Percentiles rank a stretch among this genome's conserved stretches.
These are phyloP conservation scores for Gamsiella multidivaricata DNA, from an alignment of 192 early-diverging fungal species.

Conservation along the genomic window DNA sequence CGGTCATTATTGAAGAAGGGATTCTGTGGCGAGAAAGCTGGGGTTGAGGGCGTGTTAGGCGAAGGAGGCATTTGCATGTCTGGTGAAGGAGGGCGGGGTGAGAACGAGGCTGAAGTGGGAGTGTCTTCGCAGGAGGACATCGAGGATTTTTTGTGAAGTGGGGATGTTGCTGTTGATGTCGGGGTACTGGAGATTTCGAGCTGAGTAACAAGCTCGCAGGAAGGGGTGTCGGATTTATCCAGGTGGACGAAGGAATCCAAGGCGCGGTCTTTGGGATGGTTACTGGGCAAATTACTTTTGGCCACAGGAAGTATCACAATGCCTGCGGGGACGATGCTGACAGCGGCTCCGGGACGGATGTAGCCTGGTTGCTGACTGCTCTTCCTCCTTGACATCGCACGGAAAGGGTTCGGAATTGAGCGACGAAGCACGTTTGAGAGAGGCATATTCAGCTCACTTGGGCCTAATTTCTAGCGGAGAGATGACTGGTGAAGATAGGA, in stretches of 20 bases:
- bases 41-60: background rate
- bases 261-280: no score
- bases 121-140: background rate
- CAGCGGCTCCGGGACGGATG: background rate
- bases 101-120: background rate
- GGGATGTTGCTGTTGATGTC: background rate
- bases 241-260: no score
- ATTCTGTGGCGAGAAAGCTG: background rate
- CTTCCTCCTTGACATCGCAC: background rate
- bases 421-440: conserved; percentile 36
- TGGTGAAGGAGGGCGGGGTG: conserved; percentile 1
- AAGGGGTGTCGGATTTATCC: background rate
- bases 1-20: background rate
- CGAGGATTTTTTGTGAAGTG: background rate
- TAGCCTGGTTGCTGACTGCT: background rate
- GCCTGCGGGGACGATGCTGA: background rate
- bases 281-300: background rate
- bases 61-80: conserved; percentile 1
- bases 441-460: conserved; percentile 14
- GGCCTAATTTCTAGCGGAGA: no score
- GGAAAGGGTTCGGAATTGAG: conserved; percentile 21
- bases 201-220: background rate
- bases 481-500: no score
- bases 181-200: background rate
- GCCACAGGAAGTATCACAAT: background rate